These are phyloP conservation scores for Stellera chamaejasme DNA, from an alignment of 345 rosid genomes.

Conservation along the genomic window DNA sequence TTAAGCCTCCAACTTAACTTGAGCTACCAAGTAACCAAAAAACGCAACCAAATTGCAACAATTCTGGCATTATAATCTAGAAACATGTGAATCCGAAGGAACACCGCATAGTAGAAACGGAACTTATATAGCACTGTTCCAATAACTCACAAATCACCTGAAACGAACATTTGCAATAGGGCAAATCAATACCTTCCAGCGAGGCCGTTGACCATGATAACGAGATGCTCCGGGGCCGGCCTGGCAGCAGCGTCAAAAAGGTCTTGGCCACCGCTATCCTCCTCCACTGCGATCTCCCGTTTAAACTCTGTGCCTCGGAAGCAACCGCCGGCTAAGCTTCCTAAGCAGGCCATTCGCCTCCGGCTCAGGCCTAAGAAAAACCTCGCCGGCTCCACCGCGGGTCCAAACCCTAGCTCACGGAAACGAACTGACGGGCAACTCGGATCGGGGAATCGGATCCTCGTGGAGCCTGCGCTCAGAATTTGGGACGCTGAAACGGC, in stretches of 20 bases:
- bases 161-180: not conserved
- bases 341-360: slow-evolving; percentile 31
- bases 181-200: slow-evolving; percentile 47
- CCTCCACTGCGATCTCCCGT: slow-evolving; percentile 37
- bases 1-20: too few relatives aligned
- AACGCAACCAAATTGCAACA: too few relatives aligned
- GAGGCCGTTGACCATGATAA: slow-evolving; percentile 82
- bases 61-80: too few relatives aligned
- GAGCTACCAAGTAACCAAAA: too few relatives aligned
- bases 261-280: slow-evolving; percentile 60
- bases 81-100: too few relatives aligned
- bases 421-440: not conserved
- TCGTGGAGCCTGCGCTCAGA: slow-evolving; percentile 11
- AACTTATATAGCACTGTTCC: too few relatives aligned
- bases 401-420: slow-evolving; percentile 7
- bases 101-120: too few relatives aligned
- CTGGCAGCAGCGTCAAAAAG: slow-evolving; percentile 32
- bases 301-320: slow-evolving; percentile 23
- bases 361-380: slow-evolving; percentile 5
- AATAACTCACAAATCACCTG: too few relatives aligned
- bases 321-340: slow-evolving; percentile 38
- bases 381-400: slow-evolving; percentile 9
- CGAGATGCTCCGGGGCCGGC: slow-evolving; percentile 59
- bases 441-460: not conserved
- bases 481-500: slow-evolving; percentile 20